These are phyloP conservation scores for Purshia tridentata DNA, from an alignment of 306 rosid genomes.

Conservation along the genomic window DNA sequence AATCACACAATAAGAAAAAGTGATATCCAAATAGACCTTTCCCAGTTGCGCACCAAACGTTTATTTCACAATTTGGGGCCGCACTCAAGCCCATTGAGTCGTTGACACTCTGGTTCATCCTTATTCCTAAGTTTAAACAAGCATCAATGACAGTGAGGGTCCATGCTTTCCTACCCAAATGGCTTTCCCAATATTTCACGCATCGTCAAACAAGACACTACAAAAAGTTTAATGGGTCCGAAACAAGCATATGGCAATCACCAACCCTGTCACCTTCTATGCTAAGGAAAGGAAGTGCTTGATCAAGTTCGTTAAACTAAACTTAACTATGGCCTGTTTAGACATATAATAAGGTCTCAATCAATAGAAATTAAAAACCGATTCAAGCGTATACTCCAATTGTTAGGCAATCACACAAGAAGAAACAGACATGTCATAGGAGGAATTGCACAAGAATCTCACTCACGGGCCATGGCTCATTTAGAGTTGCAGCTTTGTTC, in stretches of 20 bases:
- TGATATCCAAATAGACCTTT: background rate
- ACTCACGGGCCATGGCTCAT: background rate
- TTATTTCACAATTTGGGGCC: background rate
- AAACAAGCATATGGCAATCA: background rate
- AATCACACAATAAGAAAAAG: conserved; percentile 8
- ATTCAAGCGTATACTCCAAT: background rate
- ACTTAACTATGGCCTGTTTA: background rate
- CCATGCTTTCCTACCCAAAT: background rate
- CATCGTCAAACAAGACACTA: background rate
- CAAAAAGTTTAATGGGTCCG: background rate
- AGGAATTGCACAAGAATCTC: background rate
- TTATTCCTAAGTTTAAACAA: background rate
- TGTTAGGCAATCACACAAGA: background rate
- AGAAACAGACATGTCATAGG: background rate
- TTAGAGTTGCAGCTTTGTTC: background rate
- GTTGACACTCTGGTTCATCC: conserved; percentile 14
- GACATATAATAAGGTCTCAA: background rate
- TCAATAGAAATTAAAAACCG: background rate
- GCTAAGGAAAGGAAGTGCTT: background rate
- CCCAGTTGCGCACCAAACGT: conserved; percentile 4
- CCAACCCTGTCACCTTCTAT: background rate
- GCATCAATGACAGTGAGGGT: background rate
- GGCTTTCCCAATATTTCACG: background rate
- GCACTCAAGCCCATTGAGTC: conserved; percentile 19
- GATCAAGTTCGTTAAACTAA: background rate